A percentile compares a stretch with the other conserved stretches of the same genome.
Conservation (phyloP, 2,329 filamentous ascomycete genomes). For the Lasiodiplodia theobromae region DNA sequence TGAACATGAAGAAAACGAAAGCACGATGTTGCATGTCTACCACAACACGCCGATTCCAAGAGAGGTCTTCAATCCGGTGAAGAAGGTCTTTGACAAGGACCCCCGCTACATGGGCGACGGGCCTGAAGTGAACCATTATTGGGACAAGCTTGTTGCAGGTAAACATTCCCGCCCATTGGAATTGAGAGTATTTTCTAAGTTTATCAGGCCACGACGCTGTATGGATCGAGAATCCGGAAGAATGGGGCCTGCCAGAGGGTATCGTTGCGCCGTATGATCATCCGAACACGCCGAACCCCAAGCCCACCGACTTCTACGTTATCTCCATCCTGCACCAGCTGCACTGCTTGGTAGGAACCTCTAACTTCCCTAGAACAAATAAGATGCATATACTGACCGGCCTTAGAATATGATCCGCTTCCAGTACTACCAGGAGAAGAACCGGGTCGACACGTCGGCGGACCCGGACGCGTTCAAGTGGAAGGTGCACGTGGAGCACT, state of each 20-base stretch:
- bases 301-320: conserved; percentile 8
- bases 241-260: conserved; percentile 1
- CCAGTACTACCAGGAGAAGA: conserved; percentile 16
- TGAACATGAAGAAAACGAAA: too few relatives aligned
- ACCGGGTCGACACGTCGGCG: conserved; percentile 4
- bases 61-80: conserved; percentile 2
- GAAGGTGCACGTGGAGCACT: conserved; percentile 18
- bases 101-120: conserved; percentile 1
- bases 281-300: conserved; percentile 3
- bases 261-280: conserved; percentile 6
- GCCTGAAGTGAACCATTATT: not conserved
- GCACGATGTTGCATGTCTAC: not conserved
- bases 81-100: not conserved
- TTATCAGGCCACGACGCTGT: not conserved
- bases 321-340: conserved; percentile 14
- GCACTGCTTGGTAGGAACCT: not conserved
- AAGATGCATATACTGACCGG: rapidly evolving
- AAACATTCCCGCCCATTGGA: too few relatives aligned
- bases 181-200: not conserved
- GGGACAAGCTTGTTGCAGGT: conserved; percentile 12
- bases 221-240: not conserved
- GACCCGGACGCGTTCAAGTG: conserved; percentile 17
- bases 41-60: conserved; percentile 1
- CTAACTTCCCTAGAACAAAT: rapidly evolving
- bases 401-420: conserved; percentile 3